These are phyloP conservation scores for Fusarium hostae DNA, from an alignment of 2,329 filamentous ascomycete genomes.

Conservation along the genomic window DNA sequence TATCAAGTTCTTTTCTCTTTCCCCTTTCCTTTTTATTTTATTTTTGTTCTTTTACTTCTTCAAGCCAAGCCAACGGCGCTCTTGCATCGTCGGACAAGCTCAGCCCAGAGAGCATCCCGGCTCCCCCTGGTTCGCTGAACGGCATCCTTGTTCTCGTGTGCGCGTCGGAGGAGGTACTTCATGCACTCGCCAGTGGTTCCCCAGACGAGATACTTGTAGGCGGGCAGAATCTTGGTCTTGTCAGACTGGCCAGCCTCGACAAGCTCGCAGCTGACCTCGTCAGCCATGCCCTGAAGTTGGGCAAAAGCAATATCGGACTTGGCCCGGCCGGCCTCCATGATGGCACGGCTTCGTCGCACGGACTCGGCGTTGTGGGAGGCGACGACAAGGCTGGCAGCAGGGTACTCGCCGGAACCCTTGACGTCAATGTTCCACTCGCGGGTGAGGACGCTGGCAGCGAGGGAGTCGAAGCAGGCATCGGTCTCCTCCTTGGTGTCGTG, in stretches of 20 bases:
- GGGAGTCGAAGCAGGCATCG: slow-evolving; percentile 76
- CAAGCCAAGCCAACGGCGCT: slow-evolving; percentile 52
- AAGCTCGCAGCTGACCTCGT: slow-evolving; percentile 82
- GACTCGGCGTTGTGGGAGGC: slow-evolving; percentile 86
- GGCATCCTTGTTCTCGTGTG: slow-evolving; percentile 78
- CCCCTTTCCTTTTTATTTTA: slow-evolving; percentile 4
- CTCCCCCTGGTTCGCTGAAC: slow-evolving; percentile 71
- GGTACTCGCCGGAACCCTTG: slow-evolving; percentile 59
- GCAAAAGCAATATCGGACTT: slow-evolving; percentile 59
- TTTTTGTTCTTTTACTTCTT: slow-evolving; percentile 12
- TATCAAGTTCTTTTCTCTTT: slow-evolving; percentile 36
- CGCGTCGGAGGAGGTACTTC: slow-evolving; percentile 75
- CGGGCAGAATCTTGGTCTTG: slow-evolving; percentile 59
- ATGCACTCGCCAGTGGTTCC: slow-evolving; percentile 82
- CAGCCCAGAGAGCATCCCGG: slow-evolving; percentile 70
- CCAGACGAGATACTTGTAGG: slow-evolving; percentile 78
- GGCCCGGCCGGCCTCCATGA: slow-evolving; percentile 59
- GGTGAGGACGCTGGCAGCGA: slow-evolving; percentile 74
- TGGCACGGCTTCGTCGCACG: slow-evolving; percentile 66
- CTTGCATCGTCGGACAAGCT: slow-evolving; percentile 68
- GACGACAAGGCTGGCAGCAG: slow-evolving; percentile 72
- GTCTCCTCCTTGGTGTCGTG: slow-evolving; percentile 78
- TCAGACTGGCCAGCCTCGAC: slow-evolving; percentile 52
- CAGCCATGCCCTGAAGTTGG: slow-evolving; percentile 95
- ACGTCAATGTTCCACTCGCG: slow-evolving; percentile 57